Evolutionary conservation across 148 eudicot species (phyloP).

Genomic region (Silene latifolia): DNA sequence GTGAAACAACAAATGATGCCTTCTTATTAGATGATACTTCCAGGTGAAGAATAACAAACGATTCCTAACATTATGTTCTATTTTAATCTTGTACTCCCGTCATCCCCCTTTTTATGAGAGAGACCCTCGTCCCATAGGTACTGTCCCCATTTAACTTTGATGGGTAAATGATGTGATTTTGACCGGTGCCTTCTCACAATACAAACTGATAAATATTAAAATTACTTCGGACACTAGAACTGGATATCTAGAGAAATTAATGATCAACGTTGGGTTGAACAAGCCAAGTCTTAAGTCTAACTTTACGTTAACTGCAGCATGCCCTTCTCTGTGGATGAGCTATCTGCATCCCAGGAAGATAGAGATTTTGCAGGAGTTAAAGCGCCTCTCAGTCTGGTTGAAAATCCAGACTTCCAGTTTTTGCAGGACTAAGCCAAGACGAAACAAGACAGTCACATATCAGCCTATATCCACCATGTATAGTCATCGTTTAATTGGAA

Average conservation of each 20-base stretch:
- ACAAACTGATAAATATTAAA: not conserved
- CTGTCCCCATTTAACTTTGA: not conserved
- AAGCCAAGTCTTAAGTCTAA: too few species aligned
- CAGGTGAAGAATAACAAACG: conserved; percentile 37
- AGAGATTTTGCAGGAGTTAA: conserved; percentile 63
- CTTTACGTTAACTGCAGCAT: conserved; percentile 44
- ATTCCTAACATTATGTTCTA: not conserved
- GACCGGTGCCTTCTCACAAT: not conserved
- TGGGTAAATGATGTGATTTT: not conserved
- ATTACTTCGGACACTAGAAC: not conserved
- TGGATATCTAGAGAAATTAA: not conserved
- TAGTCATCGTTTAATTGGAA: not conserved
- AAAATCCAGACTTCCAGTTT: conserved; percentile 70
- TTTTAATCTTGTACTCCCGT: not conserved
- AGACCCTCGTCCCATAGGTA: too few species aligned
- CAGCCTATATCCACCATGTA: conserved; percentile 14
- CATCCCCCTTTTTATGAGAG: not conserved
- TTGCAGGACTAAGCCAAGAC: conserved; percentile 44
- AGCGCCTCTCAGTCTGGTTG: conserved; percentile 56
- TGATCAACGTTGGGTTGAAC: not conserved
- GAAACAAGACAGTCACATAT: conserved; percentile 3
- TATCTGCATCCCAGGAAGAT: conserved; percentile 45
- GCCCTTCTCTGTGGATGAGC: conserved; percentile 63
- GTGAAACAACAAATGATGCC: conserved; percentile 41
- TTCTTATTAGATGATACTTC: conserved; percentile 60